These are phyloP conservation scores for Mortierella hygrophila DNA, from an alignment of 192 early-diverging fungal genomes.

Conservation along the genomic window DNA sequence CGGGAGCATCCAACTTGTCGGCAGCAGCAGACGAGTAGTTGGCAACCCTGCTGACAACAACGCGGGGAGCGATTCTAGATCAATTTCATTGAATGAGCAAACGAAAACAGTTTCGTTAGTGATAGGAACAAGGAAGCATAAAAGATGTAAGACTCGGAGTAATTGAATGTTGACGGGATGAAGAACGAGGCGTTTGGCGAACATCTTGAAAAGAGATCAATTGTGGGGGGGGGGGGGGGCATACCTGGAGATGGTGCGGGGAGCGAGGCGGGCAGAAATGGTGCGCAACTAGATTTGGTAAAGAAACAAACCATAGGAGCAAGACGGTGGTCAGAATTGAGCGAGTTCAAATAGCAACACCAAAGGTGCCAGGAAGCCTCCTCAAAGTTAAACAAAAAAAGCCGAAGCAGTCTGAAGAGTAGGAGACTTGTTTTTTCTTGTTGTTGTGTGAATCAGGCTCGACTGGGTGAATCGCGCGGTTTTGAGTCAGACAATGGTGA, in stretches of 20 bases:
- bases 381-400: neutral
- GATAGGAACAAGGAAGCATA: neutral
- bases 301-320: neutral
- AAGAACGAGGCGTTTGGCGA: neutral
- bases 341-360: neutral
- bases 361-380: neutral
- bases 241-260: slow-evolving; percentile 30
- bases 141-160: too few relatives aligned
- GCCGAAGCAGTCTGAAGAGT: neutral
- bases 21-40: slow-evolving; percentile 40
- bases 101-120: neutral
- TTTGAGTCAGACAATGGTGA: too few relatives aligned
- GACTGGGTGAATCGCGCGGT: too few relatives aligned
- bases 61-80: slow-evolving; percentile 46
- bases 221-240: neutral
- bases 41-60: slow-evolving; percentile 51
- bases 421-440: neutral
- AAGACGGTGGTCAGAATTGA: neutral
- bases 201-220: neutral
- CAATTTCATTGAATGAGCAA: neutral
- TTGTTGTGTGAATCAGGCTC: neutral
- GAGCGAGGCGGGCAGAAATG: slow-evolving; percentile 33
- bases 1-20: slow-evolving; percentile 75
- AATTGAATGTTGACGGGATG: neutral
- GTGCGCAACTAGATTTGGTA: slow-evolving; percentile 34